phyloP scores from a whole-genome alignment of 495 filamentous ascomycete genomes.

The Annulohypoxylon maeteangense region DNA sequence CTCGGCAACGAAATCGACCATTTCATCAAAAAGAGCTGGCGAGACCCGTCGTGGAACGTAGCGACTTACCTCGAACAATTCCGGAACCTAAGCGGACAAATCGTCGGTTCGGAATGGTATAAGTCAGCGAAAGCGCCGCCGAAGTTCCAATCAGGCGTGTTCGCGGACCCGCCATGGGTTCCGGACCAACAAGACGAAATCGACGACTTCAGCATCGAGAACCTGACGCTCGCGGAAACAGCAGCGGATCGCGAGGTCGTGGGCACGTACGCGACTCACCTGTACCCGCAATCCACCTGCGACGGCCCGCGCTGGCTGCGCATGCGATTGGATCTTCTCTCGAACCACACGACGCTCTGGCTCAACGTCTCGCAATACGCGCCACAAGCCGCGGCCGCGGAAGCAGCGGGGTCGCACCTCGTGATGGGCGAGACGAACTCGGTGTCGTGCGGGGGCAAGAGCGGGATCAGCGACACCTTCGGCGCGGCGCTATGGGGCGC shows the following conservation, averaged over 20 bases:
- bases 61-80: slow-evolving; percentile 41
- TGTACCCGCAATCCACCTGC: slow-evolving; percentile 50
- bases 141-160: slow-evolving; percentile 46
- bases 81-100: slow-evolving; percentile 43
- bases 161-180: slow-evolving; percentile 47
- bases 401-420: slow-evolving; percentile 42
- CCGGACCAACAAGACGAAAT: slow-evolving; percentile 48
- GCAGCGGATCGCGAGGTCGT: slow-evolving; percentile 58
- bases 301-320: slow-evolving; percentile 42
- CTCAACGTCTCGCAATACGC: slow-evolving; percentile 46
- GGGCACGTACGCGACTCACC: slow-evolving; percentile 44
- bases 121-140: slow-evolving; percentile 11
- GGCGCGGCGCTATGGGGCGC: slow-evolving; percentile 53
- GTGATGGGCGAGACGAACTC: slow-evolving; percentile 56
- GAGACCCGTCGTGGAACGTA: slow-evolving; percentile 42
- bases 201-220: slow-evolving; percentile 47
- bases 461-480: slow-evolving; percentile 51
- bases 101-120: slow-evolving; percentile 41
- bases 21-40: slow-evolving; percentile 47
- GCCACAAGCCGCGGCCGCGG: slow-evolving; percentile 43
- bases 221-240: slow-evolving; percentile 62
- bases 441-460: slow-evolving; percentile 48
- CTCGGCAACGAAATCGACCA: slow-evolving; percentile 52
- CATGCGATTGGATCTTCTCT: slow-evolving; percentile 43
- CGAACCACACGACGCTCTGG: slow-evolving; percentile 44